Percentiles rank a stretch among this genome's conserved stretches.
Conservation (phyloP, 208 protist genomes). For the Acanthamoeba healyi region DNA sequence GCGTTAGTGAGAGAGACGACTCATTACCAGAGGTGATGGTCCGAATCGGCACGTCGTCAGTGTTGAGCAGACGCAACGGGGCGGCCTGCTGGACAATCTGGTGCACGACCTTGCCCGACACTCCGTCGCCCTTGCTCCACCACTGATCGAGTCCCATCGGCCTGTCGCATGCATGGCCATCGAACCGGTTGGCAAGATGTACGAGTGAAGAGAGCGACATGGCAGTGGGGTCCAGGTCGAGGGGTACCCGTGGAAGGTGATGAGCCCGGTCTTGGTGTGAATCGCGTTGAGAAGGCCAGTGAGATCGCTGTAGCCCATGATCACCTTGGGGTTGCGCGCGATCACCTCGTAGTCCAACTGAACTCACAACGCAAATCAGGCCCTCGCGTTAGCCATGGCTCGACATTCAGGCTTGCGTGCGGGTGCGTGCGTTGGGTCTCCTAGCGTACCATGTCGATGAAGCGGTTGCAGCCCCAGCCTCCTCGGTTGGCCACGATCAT, state of each 20-base stretch:
- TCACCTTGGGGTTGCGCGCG: conserved; percentile 63
- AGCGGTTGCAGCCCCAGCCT: conserved; percentile 67
- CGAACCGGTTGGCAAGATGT: background rate
- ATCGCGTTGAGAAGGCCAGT: conserved; percentile 64
- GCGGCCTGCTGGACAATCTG: conserved; percentile 47
- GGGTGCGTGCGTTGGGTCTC: too few relatives aligned
- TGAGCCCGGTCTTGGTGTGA: conserved; percentile 58
- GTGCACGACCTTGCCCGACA: conserved; percentile 61
- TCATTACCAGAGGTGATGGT: conserved; percentile 42
- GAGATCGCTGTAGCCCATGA: conserved; percentile 71
- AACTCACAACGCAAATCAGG: too few relatives aligned
- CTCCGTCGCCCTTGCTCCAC: conserved; percentile 66
- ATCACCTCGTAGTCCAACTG: conserved; percentile 61
- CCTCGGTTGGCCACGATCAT: conserved; percentile 69
- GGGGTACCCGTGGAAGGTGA: conserved; percentile 67
- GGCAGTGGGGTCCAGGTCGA: background rate
- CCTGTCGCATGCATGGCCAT: background rate
- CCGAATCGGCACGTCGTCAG: background rate
- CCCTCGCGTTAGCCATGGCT: too few relatives aligned
- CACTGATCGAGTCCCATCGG: conserved; percentile 69
- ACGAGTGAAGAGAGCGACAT: background rate
- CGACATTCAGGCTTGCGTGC: too few relatives aligned
- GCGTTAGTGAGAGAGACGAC: background rate
- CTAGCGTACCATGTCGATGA: conserved; percentile 70
- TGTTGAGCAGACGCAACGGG: conserved; percentile 24